phyloP scores from a whole-genome alignment of 2,329 filamentous ascomycete genomes.

The Botrytis tulipae region DNA sequence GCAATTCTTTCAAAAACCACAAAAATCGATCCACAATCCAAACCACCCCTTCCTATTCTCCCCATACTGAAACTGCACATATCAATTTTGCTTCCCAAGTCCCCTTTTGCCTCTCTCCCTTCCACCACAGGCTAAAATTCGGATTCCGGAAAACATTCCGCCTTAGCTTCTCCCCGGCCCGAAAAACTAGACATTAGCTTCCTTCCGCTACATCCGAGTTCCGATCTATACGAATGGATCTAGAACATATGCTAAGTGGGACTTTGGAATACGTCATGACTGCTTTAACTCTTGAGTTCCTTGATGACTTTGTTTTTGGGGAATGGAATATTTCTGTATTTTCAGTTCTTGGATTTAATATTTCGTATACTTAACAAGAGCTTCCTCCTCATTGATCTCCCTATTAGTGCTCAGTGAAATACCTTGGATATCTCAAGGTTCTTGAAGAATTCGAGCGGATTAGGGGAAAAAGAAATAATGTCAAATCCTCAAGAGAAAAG shows the following conservation, averaged over 20 bases:
- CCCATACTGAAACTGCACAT: background rate
- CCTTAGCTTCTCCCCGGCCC: background rate
- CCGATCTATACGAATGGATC: background rate
- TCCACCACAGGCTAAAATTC: background rate
- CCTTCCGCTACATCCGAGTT: background rate
- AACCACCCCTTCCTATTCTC: background rate
- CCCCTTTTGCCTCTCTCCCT: background rate
- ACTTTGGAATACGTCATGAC: background rate
- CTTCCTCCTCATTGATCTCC: background rate
- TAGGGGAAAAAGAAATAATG: background rate
- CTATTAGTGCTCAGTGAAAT: background rate
- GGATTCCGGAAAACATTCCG: background rate
- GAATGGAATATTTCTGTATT: background rate
- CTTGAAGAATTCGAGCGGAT: background rate
- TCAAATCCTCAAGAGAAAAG: too few relatives aligned
- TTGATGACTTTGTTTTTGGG: background rate
- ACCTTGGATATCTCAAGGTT: background rate
- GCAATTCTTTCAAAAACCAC: background rate
- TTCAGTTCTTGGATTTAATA: background rate
- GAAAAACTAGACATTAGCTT: background rate
- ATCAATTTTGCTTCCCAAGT: background rate
- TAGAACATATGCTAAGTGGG: background rate
- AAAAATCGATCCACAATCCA: background rate
- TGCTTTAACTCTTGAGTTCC: background rate
- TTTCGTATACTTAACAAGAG: background rate